Conservation (phyloP, 768 basidiomycete genomes). For the Amyloporia xantha region DNA sequence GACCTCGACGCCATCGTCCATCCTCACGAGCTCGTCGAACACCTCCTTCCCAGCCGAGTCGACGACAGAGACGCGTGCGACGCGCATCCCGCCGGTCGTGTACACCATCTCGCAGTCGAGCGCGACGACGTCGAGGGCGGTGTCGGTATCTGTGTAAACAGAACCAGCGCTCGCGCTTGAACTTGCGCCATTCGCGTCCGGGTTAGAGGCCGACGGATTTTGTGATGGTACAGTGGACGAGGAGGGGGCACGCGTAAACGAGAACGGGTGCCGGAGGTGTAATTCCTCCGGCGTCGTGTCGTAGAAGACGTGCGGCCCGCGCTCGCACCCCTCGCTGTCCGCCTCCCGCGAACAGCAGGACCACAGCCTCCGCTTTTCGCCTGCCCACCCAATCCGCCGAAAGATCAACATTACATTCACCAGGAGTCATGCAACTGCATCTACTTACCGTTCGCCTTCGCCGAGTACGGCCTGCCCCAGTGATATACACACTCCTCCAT, state of each 20-base stretch:
- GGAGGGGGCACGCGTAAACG: constrained; percentile 30
- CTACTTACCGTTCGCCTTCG: constrained; percentile 54
- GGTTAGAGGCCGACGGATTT: neutral
- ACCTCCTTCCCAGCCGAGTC: constrained; percentile 68
- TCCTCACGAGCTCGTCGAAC: constrained; percentile 75
- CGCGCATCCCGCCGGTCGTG: constrained; percentile 85
- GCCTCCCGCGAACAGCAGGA: constrained; percentile 72
- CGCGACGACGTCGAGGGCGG: constrained; percentile 70
- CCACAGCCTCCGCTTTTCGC: constrained; percentile 62
- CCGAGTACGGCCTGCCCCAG: constrained; percentile 68
- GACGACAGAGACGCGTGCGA: constrained; percentile 87
- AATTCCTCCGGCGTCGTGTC: constrained; percentile 60
- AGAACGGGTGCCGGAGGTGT: constrained; percentile 73
- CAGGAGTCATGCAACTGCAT: neutral
- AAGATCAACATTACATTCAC: neutral
- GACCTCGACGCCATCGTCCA: constrained; percentile 76
- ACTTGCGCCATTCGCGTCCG: neutral
- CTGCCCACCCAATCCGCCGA: constrained; percentile 27
- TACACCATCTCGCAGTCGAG: constrained; percentile 98
- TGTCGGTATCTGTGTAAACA: constrained; percentile 16
- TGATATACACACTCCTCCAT: constrained; percentile 75
- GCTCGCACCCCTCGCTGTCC: constrained; percentile 62
- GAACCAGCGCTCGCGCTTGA: constrained; percentile 11
- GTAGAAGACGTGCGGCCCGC: constrained; percentile 87
- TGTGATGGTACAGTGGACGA: no score